Evolutionary conservation across 2,329 filamentous ascomycete species (phyloP).

Genomic region (Colletotrichum ledebouriae): DNA sequence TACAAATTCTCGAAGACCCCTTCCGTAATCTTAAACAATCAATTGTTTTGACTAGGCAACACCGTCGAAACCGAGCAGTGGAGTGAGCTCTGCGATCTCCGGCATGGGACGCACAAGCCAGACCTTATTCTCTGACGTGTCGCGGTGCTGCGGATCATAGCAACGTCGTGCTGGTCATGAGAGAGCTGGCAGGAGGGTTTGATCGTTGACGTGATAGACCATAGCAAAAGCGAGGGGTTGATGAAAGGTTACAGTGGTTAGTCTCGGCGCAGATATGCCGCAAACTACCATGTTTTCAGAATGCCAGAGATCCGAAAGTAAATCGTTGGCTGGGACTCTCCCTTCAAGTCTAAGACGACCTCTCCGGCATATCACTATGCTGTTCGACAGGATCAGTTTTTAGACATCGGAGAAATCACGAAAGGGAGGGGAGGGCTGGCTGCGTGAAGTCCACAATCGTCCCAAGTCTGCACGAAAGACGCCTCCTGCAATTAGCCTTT

Average conservation of each 20-base stretch:
- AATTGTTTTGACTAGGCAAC: slow-evolving; percentile 25
- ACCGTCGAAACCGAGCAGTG: slow-evolving; percentile 27
- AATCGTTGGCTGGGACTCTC: neutral
- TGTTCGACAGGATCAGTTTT: slow-evolving; percentile 1
- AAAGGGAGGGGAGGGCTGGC: slow-evolving; percentile 12
- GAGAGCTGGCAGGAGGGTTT: slow-evolving; percentile 1
- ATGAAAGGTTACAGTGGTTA: slow-evolving; percentile 10
- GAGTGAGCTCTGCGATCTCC: slow-evolving; percentile 28
- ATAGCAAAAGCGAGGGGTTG: slow-evolving; percentile 2
- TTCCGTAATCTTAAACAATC: slow-evolving; percentile 34
- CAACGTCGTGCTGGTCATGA: slow-evolving; percentile 17
- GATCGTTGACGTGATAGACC: slow-evolving; percentile 3
- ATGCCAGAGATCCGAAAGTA: neutral
- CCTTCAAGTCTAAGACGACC: neutral
- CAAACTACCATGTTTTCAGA: slow-evolving; percentile 3
- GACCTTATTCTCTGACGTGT: slow-evolving; percentile 39
- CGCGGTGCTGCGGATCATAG: slow-evolving; percentile 34
- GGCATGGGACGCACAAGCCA: slow-evolving; percentile 41
- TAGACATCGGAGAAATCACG: slow-evolving; percentile 16
- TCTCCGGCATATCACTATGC: slow-evolving; percentile 12
- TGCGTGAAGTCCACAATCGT: slow-evolving; percentile 29
- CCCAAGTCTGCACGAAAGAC: slow-evolving; percentile 34
- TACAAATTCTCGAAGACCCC: slow-evolving; percentile 24
- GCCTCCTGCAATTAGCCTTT: slow-evolving; percentile 40
- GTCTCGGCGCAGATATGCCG: slow-evolving; percentile 6